A percentile compares a stretch with the other conserved stretches of the same genome.
These are phyloP conservation scores for Phoma sp. DNA, from an alignment of 2,329 filamentous ascomycete genomes.

Conservation along the genomic window DNA sequence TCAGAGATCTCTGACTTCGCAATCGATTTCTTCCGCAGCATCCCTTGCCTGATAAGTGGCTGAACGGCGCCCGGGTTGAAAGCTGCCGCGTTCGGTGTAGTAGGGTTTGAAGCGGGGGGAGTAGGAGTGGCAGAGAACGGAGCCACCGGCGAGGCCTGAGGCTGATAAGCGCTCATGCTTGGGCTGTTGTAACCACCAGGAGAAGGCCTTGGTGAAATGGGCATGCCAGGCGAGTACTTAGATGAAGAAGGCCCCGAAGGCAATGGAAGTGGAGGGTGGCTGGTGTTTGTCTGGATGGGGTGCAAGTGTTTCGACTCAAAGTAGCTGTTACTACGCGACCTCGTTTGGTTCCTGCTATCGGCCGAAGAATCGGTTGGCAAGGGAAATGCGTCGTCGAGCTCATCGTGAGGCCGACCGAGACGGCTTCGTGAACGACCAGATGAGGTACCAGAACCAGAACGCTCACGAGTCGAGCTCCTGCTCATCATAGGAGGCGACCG, in stretches of 20 bases:
- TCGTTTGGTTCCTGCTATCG: constrained; percentile 36
- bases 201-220: constrained; percentile 46
- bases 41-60: constrained; percentile 32
- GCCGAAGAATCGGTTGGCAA: constrained; percentile 34
- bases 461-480: constrained; percentile 53
- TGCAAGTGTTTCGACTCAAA: constrained; percentile 48
- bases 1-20: constrained; percentile 69
- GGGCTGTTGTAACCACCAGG: constrained; percentile 47
- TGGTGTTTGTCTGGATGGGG: constrained; percentile 42
- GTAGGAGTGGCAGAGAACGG: constrained; percentile 61
- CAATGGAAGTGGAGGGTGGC: constrained; percentile 34
- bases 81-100: constrained; percentile 49
- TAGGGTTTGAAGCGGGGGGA: constrained; percentile 57
- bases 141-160: constrained; percentile 54
- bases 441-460: constrained; percentile 61
- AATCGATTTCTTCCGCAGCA: constrained; percentile 61
- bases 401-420: constrained; percentile 56
- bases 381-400: constrained; percentile 52
- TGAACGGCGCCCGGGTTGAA: constrained; percentile 41
- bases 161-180: constrained; percentile 34
- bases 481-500: constrained; percentile 49
- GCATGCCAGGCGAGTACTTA: constrained; percentile 34
- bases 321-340: constrained; percentile 48
- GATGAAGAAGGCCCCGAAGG: constrained; percentile 24
- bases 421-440: constrained; percentile 62